Evolutionary conservation across 1,139 yeast species (phyloP).

Genomic region (Debaryomyces psychrophilus): DNA sequence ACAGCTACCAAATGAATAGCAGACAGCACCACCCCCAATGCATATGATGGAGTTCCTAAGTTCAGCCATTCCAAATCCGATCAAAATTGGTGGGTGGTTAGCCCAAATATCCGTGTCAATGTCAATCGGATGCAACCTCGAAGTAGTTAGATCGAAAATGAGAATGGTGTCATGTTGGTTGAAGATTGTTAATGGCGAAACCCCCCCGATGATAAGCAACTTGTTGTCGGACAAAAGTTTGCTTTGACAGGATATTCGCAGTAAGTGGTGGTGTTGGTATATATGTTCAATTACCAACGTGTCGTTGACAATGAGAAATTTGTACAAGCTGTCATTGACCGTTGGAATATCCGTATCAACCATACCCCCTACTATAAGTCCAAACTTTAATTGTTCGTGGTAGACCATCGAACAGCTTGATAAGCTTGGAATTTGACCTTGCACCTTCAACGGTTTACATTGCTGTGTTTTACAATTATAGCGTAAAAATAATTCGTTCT

Average conservation of each 20-base stretch:
- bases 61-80: constrained; percentile 56
- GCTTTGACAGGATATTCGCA: constrained; percentile 53
- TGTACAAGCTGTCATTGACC: constrained; percentile 38
- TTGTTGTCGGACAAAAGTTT: constrained; percentile 26
- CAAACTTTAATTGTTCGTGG: constrained; percentile 30
- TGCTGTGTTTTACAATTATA: constrained; percentile 23
- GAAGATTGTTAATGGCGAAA: constrained; percentile 43
- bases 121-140: constrained; percentile 25
- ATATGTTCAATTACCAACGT: constrained; percentile 12
- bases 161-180: constrained; percentile 42
- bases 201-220: constrained; percentile 64
- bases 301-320: constrained; percentile 28
- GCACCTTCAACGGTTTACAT: constrained; percentile 19
- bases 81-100: constrained; percentile 51
- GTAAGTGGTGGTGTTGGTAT: constrained; percentile 15
- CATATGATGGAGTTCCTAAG: constrained; percentile 28
- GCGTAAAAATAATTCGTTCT: constrained; percentile 20
- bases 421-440: constrained; percentile 22
- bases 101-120: constrained; percentile 41
- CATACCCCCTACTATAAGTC: constrained; percentile 62
- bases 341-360: constrained; percentile 31
- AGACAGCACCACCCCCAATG: constrained; percentile 80
- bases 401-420: constrained; percentile 39
- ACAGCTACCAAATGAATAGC: constrained; percentile 80
- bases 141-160: constrained; percentile 28